Conservation (phyloP, 148 eudicot species). For the Vaccinium myrtillus region DNA sequence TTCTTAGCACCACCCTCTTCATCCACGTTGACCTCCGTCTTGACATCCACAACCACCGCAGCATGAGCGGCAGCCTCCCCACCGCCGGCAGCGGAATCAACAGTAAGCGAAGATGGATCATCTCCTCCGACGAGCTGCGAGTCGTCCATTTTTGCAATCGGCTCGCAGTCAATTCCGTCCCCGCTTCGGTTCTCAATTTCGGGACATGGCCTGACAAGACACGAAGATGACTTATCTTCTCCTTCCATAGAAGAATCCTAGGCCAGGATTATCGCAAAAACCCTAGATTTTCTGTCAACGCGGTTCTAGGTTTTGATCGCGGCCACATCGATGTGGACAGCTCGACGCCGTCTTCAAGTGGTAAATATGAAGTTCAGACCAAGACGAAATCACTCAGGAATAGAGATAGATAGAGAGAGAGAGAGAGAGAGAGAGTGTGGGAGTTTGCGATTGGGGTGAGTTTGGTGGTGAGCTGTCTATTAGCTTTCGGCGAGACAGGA, state of each 20-base stretch:
- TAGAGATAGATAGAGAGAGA: constrained; percentile 16
- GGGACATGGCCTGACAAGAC: not conserved
- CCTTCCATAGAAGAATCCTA: constrained; percentile 28
- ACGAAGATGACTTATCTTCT: not conserved
- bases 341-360: constrained; percentile 32
- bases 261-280: constrained; percentile 17
- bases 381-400: constrained; percentile 10
- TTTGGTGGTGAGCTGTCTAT: not conserved
- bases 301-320: constrained; percentile 14
- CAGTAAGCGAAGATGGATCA: not conserved
- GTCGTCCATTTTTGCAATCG: constrained; percentile 20
- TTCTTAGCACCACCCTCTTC: constrained; percentile 25
- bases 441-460: not conserved
- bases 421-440: not conserved
- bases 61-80: not conserved
- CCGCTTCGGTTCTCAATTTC: constrained; percentile 11
- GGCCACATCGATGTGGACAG: constrained; percentile 33
- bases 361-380: constrained; percentile 25
- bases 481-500: not conserved
- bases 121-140: constrained; percentile 24
- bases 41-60: constrained; percentile 9
- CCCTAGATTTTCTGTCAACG: constrained; percentile 34
- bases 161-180: constrained; percentile 15
- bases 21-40: constrained; percentile 8
- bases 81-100: not conserved